Conservation (phyloP, 192 early-diverging fungal species). For the Backusella mclennaniae region DNA sequence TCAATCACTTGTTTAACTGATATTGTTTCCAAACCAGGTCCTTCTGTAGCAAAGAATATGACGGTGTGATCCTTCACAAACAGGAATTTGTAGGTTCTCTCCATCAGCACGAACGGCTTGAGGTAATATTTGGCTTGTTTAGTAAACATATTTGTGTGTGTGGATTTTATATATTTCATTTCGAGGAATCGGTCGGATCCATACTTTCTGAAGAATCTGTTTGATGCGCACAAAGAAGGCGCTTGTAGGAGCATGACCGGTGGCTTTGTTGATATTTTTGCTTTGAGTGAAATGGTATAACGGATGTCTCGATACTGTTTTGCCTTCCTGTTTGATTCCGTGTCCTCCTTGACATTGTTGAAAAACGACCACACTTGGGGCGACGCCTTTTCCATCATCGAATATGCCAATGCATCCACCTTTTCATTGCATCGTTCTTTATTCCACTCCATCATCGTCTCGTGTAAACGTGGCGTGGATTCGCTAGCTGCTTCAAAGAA, state of each 20-base stretch:
- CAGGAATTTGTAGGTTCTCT: conserved; percentile 29
- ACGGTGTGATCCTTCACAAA: conserved; percentile 29
- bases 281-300: background rate
- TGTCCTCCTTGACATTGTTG: background rate
- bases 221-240: conserved; percentile 18
- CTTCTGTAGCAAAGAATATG: conserved; percentile 35
- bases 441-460: conserved; percentile 13
- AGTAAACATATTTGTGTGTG: background rate
- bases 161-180: conserved; percentile 10
- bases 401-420: background rate
- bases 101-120: conserved; percentile 22
- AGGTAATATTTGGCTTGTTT: conserved; percentile 1
- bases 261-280: background rate
- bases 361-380: conserved; percentile 4
- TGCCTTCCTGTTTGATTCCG: background rate
- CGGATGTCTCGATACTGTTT: conserved; percentile 1
- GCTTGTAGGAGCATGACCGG: conserved; percentile 12
- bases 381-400: conserved; percentile 1
- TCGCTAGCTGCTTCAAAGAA: background rate
- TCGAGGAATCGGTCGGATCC: conserved; percentile 29
- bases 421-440: background rate
- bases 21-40: conserved; percentile 1
- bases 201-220: conserved; percentile 33
- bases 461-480: background rate
- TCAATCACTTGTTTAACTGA: conserved; percentile 25